Conservation (phyloP, 2,329 filamentous ascomycete species). For the Aspergillus oerlinghausenensis region DNA sequence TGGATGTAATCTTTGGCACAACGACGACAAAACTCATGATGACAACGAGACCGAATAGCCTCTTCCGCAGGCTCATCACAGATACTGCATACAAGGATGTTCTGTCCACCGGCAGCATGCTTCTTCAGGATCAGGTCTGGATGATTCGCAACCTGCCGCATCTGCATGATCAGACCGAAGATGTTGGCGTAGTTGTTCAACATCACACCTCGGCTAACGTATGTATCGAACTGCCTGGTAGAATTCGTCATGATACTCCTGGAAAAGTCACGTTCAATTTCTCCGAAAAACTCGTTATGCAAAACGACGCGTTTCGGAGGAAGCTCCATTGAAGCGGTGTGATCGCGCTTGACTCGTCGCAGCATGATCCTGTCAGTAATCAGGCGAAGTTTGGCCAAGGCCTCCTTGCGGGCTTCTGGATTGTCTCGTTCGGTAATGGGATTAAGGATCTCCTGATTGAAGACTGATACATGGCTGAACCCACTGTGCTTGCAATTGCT, state of each 20-base stretch:
- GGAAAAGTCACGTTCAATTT: slow-evolving; percentile 93
- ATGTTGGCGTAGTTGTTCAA: slow-evolving; percentile 99
- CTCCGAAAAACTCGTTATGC: slow-evolving; percentile 92
- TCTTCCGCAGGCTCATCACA: slow-evolving; percentile 97
- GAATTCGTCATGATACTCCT: slow-evolving; percentile 92
- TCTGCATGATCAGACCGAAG: slow-evolving; percentile 98
- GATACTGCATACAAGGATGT: slow-evolving; percentile 85
- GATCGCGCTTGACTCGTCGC: slow-evolving; percentile 86
- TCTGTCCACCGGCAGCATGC: slow-evolving; percentile 77
- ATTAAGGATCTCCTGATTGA: slow-evolving; percentile 92
- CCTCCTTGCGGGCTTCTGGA: slow-evolving; percentile 56
- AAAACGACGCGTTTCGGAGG: slow-evolving; percentile 91
- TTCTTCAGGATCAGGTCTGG: slow-evolving; percentile 92
- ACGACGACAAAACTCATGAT: slow-evolving; percentile 83
- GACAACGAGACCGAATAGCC: slow-evolving; percentile 84
- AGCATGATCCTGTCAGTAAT: slow-evolving; percentile 95
- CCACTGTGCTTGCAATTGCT: slow-evolving; percentile 61
- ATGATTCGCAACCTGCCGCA: slow-evolving; percentile 96
- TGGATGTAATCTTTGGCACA: slow-evolving; percentile 77
- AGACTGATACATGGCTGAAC: slow-evolving; percentile 70
- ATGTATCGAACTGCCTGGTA: slow-evolving; percentile 86
- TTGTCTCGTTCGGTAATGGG: slow-evolving; percentile 61
- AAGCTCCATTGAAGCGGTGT: slow-evolving; percentile 92
- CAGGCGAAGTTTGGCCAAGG: slow-evolving; percentile 76
- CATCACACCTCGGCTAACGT: slow-evolving; percentile 88